A percentile compares a stretch with the other conserved stretches of the same genome.
phyloP scores from a whole-genome alignment of 2,329 filamentous ascomycete genomes.

The Penicillium occitanis region DNA sequence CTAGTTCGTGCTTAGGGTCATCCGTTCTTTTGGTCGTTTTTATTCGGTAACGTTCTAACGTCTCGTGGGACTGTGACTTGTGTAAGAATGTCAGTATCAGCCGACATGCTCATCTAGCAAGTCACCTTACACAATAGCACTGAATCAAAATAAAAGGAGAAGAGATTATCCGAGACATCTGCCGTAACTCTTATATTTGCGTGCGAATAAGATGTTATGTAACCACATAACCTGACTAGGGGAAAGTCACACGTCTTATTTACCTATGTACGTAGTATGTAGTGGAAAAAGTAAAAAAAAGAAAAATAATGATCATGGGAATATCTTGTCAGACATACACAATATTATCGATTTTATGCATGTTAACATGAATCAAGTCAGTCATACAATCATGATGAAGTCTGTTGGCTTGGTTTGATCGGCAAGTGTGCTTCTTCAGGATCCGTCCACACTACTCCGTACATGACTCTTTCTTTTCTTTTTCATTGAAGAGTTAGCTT shows the following conservation, averaged over 20 bases:
- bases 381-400: neutral
- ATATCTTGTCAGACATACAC: constrained; percentile 2
- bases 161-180: neutral
- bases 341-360: neutral
- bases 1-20: neutral
- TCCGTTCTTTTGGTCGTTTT: neutral
- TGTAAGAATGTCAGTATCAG: constrained; percentile 2
- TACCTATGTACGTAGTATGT: no score
- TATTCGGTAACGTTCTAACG: neutral
- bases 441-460: neutral
- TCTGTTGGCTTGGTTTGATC: neutral
- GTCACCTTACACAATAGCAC: neutral
- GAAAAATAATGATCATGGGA: neutral
- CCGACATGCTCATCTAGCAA: constrained; percentile 5
- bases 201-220: neutral
- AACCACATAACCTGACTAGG: neutral
- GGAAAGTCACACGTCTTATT: neutral
- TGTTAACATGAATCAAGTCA: neutral
- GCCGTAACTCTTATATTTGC: neutral
- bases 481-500: neutral
- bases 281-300: neutral
- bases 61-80: neutral
- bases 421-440: constrained; percentile 11
- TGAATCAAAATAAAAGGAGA: neutral
- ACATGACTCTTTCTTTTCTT: constrained; percentile 2